These are phyloP conservation scores for Parafenestella ontariensis DNA, from an alignment of 2,329 filamentous ascomycete genomes.

Conservation along the genomic window DNA sequence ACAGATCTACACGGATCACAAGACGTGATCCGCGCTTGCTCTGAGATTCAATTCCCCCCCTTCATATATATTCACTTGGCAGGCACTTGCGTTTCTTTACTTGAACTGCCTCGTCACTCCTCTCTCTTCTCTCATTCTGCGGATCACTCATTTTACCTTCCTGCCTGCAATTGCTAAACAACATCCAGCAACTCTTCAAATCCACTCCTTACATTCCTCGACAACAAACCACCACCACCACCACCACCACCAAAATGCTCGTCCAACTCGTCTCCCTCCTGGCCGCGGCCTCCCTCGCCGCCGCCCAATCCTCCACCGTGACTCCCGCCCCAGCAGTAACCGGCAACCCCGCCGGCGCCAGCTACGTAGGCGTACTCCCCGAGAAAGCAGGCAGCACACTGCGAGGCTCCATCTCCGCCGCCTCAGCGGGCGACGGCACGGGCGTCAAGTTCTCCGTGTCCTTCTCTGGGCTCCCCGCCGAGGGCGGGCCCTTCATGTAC, in stretches of 20 bases:
- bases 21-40: neutral
- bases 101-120: neutral
- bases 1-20: no score
- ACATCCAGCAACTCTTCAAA: conserved; percentile 3
- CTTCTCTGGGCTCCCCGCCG: conserved; percentile 50
- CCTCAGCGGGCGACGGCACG: conserved; percentile 42
- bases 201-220: conserved; percentile 14
- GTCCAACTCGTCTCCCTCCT: conserved; percentile 35
- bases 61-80: conserved; percentile 1
- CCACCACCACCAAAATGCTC: conserved; percentile 39
- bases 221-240: conserved; percentile 1
- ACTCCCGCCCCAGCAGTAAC: conserved; percentile 42
- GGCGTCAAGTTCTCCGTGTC: conserved; percentile 52
- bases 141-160: conserved; percentile 4
- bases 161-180: conserved; percentile 16
- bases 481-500: conserved; percentile 56
- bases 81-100: neutral
- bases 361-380: conserved; percentile 50
- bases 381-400: conserved; percentile 41
- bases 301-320: conserved; percentile 35
- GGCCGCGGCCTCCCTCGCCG: conserved; percentile 37
- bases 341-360: conserved; percentile 49
- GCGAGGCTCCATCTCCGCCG: conserved; percentile 44
- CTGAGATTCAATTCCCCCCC: conserved; percentile 6
- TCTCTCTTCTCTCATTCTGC: neutral